Conservation (phyloP, 148 eudicot species). For the Persicaria tinctoria region DNA sequence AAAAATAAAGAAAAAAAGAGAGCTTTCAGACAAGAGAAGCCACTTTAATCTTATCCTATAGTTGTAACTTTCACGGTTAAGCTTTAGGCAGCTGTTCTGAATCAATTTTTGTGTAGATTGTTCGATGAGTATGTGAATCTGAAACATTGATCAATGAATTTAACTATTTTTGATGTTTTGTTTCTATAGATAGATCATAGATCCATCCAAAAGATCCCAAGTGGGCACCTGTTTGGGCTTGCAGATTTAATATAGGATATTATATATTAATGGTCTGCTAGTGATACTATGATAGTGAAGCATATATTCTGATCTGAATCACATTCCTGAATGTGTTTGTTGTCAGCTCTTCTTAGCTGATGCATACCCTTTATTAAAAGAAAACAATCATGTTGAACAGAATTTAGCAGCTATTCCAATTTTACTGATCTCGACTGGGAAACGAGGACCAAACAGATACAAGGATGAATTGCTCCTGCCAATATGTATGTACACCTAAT, state of each 20-base stretch:
- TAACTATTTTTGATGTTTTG: background rate
- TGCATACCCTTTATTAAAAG: too few relatives aligned
- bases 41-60: background rate
- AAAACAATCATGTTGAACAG: too few relatives aligned
- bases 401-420: too few relatives aligned
- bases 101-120: background rate
- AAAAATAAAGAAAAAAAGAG: background rate
- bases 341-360: too few relatives aligned
- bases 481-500: too few relatives aligned
- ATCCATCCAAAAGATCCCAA: slow-evolving; percentile 2
- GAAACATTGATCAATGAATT: background rate
- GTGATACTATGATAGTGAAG: background rate
- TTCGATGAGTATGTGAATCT: background rate
- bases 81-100: background rate
- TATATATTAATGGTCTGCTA: background rate
- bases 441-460: too few relatives aligned
- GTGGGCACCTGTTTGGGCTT: background rate
- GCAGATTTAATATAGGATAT: background rate
- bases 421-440: too few relatives aligned
- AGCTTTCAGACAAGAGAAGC: background rate
- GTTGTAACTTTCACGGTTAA: background rate
- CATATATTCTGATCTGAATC: background rate
- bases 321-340: too few relatives aligned
- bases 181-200: background rate
- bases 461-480: too few relatives aligned